Percentiles rank a stretch among this genome's conserved stretches.
Evolutionary conservation across 306 rosid species (phyloP).

Genomic region (Sophora flavescens): DNA sequence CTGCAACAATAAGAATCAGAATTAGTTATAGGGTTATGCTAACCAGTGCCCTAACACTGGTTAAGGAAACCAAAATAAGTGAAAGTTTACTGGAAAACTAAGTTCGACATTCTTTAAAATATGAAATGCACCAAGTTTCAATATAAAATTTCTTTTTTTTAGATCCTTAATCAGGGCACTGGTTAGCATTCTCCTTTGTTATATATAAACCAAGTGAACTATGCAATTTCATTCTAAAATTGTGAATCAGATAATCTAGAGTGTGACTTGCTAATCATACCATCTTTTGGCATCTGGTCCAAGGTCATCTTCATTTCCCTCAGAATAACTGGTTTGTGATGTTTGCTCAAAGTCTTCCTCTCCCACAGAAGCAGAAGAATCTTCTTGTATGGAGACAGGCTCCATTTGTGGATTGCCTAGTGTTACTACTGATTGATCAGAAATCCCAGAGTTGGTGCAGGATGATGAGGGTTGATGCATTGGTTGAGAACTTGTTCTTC

Average conservation of each 20-base stretch:
- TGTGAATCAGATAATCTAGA: background rate
- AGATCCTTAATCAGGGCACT: too few relatives aligned
- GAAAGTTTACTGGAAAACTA: too few relatives aligned
- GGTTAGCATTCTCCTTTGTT: background rate
- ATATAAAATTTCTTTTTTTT: too few relatives aligned
- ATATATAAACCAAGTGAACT: slow-evolving; percentile 14
- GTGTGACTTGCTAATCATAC: slow-evolving; percentile 48
- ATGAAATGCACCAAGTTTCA: too few relatives aligned
- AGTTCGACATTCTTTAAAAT: too few relatives aligned
- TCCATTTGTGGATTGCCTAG: slow-evolving; percentile 55
- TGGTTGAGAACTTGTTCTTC: slow-evolving; percentile 60
- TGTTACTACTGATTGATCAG: slow-evolving; percentile 63
- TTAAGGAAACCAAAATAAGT: too few relatives aligned
- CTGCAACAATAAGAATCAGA: slow-evolving; percentile 54
- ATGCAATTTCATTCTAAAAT: slow-evolving; percentile 12
- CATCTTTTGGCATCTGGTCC: slow-evolving; percentile 88
- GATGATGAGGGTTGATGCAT: slow-evolving; percentile 62
- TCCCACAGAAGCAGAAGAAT: slow-evolving; percentile 76
- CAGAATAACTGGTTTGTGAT: slow-evolving; percentile 67
- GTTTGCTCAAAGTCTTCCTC: slow-evolving; percentile 79
- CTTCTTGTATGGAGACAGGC: slow-evolving; percentile 61
- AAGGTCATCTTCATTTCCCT: slow-evolving; percentile 60
- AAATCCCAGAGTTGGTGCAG: slow-evolving; percentile 59
- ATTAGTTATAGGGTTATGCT: background rate
- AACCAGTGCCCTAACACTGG: too few relatives aligned